Evolutionary conservation across 768 basidiomycete species (phyloP).

Genomic region (Tephrocybe sp.): DNA sequence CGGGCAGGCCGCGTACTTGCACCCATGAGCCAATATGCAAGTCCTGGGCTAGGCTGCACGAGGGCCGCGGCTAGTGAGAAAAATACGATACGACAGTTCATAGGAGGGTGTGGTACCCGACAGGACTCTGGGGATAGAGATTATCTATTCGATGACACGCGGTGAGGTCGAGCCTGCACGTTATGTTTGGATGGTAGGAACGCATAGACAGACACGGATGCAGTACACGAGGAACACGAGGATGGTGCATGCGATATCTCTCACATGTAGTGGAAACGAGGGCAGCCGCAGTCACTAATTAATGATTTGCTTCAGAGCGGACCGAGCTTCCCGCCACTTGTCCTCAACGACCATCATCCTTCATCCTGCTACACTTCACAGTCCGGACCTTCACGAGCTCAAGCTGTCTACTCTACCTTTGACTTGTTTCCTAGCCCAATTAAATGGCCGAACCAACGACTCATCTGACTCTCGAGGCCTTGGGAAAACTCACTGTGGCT

Average conservation of each 20-base stretch:
- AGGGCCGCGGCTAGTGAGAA: neutral
- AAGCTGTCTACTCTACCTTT: no score
- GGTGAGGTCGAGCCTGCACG: neutral
- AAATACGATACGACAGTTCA: neutral
- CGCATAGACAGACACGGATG: no score
- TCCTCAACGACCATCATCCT: no score
- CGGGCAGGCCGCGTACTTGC: slow-evolving; percentile 20
- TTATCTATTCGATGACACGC: neutral
- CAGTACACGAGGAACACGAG: no score
- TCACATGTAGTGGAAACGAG: no score
- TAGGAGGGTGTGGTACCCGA: neutral
- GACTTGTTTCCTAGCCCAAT: neutral
- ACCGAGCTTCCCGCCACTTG: no score
- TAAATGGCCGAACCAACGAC: neutral
- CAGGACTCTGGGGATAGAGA: neutral
- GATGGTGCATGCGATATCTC: no score
- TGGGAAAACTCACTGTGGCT: slow-evolving; percentile 53
- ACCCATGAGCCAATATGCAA: slow-evolving; percentile 29
- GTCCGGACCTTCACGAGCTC: no score
- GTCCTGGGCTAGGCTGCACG: neutral
- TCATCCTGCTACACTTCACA: no score
- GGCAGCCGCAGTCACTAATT: no score
- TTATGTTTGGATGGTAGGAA: no score
- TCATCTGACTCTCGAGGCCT: slow-evolving; percentile 20
- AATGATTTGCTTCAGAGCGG: no score